A percentile compares a stretch with the other conserved stretches of the same genome.
These are phyloP conservation scores for Oropetium thomaeum DNA, from an alignment of 176 grass and related monocot genomes.

Conservation along the genomic window DNA sequence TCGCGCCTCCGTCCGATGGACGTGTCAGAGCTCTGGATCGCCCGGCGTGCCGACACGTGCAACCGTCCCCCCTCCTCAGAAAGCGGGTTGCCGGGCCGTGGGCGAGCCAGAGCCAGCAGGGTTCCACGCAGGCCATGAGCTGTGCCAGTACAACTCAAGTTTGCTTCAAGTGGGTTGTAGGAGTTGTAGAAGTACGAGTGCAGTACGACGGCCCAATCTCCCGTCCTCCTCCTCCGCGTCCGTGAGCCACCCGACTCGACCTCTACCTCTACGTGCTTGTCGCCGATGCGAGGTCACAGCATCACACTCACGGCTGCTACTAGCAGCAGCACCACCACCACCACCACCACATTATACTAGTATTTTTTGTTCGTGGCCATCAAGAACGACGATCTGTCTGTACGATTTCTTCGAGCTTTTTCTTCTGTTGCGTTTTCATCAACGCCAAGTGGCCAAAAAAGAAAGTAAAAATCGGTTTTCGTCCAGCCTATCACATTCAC, in stretches of 20 bases:
- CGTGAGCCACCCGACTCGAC: too few species aligned
- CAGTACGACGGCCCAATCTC: not conserved
- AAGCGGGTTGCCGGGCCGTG: slow-evolving; percentile 15
- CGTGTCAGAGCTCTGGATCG: not conserved
- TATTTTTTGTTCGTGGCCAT: not conserved
- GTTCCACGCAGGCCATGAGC: too few species aligned
- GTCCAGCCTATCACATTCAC: not conserved
- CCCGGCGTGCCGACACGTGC: slow-evolving; percentile 24
- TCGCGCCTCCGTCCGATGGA: not conserved
- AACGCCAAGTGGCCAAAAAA: not conserved
- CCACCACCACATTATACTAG: too few species aligned
- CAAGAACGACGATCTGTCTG: not conserved
- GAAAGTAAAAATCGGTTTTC: not conserved
- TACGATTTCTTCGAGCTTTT: not conserved
- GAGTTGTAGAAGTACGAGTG: too few species aligned
- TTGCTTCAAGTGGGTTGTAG: not conserved
- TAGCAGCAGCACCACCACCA: too few species aligned
- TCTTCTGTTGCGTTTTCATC: not conserved
- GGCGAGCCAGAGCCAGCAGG: too few species aligned
- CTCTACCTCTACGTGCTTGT: not conserved
- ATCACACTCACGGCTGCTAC: too few species aligned
- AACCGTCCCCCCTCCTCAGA: too few species aligned
- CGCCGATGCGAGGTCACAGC: not conserved
- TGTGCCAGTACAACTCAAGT: not conserved
- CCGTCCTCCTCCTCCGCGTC: not conserved